Evolutionary conservation across 306 rosid species (phyloP).

Genomic region (Fagus crenata): DNA sequence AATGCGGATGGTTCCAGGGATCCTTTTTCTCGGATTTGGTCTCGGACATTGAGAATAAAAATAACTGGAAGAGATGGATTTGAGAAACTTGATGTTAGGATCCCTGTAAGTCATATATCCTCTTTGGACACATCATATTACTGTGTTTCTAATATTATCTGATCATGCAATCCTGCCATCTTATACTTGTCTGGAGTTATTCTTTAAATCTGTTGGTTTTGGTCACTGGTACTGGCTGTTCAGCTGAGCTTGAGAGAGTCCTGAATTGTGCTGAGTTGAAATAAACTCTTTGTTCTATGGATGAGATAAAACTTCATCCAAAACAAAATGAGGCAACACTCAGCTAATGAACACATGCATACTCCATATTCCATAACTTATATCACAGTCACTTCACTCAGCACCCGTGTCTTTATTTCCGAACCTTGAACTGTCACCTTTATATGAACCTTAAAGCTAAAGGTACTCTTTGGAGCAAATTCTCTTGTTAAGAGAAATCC

Average conservation of each 20-base stretch:
- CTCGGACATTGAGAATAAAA: slow-evolving; percentile 79
- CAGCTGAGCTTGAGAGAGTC: slow-evolving; percentile 4
- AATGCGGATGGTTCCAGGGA: slow-evolving; percentile 69
- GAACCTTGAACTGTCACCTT: background rate
- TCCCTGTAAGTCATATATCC: slow-evolving; percentile 72
- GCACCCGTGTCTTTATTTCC: background rate
- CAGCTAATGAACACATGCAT: background rate
- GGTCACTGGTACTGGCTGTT: background rate
- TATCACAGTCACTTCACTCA: background rate
- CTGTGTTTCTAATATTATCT: background rate
- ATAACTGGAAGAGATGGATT: slow-evolving; percentile 89
- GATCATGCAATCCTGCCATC: background rate
- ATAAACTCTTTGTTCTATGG: slow-evolving; percentile 1
- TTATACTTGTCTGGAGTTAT: background rate
- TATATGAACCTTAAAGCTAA: background rate
- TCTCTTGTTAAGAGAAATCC: background rate
- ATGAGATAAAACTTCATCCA: background rate
- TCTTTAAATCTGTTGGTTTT: background rate
- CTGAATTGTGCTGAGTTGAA: background rate
- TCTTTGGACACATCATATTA: slow-evolving; percentile 12
- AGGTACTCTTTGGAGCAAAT: background rate
- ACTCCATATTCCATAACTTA: background rate
- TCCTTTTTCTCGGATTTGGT: slow-evolving; percentile 80
- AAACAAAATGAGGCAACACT: background rate
- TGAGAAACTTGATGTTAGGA: slow-evolving; percentile 81